Base-by-base conservation (phyloP, 306 rosid genomes). In the Rubus parviflorus region DNA sequence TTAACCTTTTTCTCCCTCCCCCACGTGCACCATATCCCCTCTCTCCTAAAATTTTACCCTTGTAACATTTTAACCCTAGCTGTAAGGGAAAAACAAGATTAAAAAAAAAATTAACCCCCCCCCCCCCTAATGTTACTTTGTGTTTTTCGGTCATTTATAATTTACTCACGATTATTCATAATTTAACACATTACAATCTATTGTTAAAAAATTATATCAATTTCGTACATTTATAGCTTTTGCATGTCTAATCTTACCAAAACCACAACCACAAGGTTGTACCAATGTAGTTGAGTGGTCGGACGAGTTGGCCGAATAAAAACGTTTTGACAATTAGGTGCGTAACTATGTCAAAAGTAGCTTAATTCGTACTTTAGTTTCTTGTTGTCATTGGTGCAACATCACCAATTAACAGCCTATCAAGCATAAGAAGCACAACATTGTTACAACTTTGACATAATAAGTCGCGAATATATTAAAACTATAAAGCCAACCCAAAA, bases 1-100 rank as follows among this genome's bases (percentile, higher is more conserved):
- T 35, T 9, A 22, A 78, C 83, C 89, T 88, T 87, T 87, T 89
- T 79, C 78, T 86, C 83, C 71, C 77, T 52, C 81, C 79, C 91
- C 90, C 93, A 92, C 93, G 89, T 88, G 95, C 89, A 81, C 25
- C 60, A 49, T 68, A 64, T 77, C 42, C 82, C 83, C 79, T 83
- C 79, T 47, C 65, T 77, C 77, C 65, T 68, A 64, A 35, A 37
- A 7, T 35, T 35, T 63, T 30, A 63, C 68, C 68, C 68, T 37
- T 4, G 65, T 25, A 20, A 58, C 75, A 63, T 54, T 58, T 74
- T 43, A 54, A 79, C 47, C 74, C 64, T 12, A 15, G 42, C 43
- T 62, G 1, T 23, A 3, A 14, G 11, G 61, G 61, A 5, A 20
- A 20, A 56, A 56, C 62, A n/a, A 8, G 23, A 57, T 20, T n/a